Base-by-base conservation (phyloP, 176 grass and related monocot genomes). In the Neostapfia colusana region DNA sequence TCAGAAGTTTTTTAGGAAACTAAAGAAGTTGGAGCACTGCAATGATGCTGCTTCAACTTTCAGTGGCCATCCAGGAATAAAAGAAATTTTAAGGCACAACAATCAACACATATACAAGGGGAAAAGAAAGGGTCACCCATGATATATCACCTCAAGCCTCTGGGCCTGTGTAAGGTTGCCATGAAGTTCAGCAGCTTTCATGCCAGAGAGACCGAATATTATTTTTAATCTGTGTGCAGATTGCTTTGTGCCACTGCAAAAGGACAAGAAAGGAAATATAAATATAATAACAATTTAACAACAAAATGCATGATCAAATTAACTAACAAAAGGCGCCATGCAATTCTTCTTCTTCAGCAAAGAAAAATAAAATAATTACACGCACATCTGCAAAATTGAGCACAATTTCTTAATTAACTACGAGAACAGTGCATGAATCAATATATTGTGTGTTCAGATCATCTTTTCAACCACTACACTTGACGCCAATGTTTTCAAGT, bases 151-250 rank as follows among this genome's bases (percentile, higher is more conserved):
- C 88, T 97, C 91, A 79, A 97, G 91, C 40, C 95, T 89, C 56
- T 97, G 95, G 14, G 95, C 82, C 77, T 97, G 95, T 62, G 95
- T 97, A 88, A 97, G 94, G 84, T 97, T 97, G 53, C 94, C 94
- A 73, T 97, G 94, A 79, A 97, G 94, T 85, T 97, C 94, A 79
- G 89, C 82, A 86, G 94, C 94, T 87, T 97, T 97, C 84, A 91
- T 60, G 58, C 94, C 89, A 65, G 86, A 83, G 25, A 97, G 83
- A 67, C 94, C 94, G 88, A 97, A 97, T 78, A 97, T 79, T 91
- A 97, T 97, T 89, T 93, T 97, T 72, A 97, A 41, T 65, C 94
- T 93, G 86, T 97, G 94, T 49, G 94, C 94, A 75, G 86, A 83
- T 64, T 93, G 83, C 74, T 97, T 97, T 61, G 91, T 97, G 42